A percentile compares a stretch with the other conserved stretches of the same genome.
phyloP scores from a whole-genome alignment of 805 yeast genomes.

The Suhomyces faveliae region DNA sequence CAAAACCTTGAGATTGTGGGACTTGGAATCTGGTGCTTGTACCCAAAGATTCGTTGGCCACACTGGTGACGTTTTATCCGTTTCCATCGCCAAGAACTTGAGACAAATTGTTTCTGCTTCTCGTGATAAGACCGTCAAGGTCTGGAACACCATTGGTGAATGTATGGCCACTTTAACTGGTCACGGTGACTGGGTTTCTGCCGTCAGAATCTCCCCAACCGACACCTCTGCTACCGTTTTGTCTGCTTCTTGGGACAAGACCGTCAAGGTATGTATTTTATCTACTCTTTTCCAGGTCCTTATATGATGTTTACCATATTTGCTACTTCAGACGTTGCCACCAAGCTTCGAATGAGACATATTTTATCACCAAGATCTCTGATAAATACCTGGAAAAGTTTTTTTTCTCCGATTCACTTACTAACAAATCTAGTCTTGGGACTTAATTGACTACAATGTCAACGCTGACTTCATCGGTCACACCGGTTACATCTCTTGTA shows the following conservation, averaged over 20 bases:
- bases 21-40: slow-evolving; percentile 89
- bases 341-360: slow-evolving; percentile 87
- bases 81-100: slow-evolving; percentile 92
- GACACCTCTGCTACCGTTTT: slow-evolving; percentile 70
- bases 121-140: slow-evolving; percentile 97
- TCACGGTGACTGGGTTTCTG: slow-evolving; percentile 99
- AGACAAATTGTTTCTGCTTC: slow-evolving; percentile 98
- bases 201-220: slow-evolving; percentile 96
- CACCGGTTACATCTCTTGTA: slow-evolving; percentile 97
- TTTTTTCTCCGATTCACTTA: slow-evolving; percentile 19
- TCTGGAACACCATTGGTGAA: slow-evolving; percentile 99
- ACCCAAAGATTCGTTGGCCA: slow-evolving; percentile 97
- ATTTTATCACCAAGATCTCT: slow-evolving; percentile 98
- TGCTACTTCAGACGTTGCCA: slow-evolving; percentile 98
- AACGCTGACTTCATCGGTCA: slow-evolving; percentile 98
- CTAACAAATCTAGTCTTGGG: slow-evolving; percentile 85
- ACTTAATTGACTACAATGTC: slow-evolving; percentile 76
- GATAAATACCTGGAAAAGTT: slow-evolving; percentile 43
- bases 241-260: slow-evolving; percentile 99
- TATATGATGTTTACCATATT: slow-evolving; percentile 83
- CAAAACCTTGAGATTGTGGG: slow-evolving; percentile 98
- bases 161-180: slow-evolving; percentile 92
- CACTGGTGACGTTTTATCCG: slow-evolving; percentile 95
- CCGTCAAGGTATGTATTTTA: slow-evolving; percentile 88
- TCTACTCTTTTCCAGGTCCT: slow-evolving; percentile 16